Base-by-base conservation (phyloP, 768 basidiomycete species). In the Termitomyces eurrhizus region DNA sequence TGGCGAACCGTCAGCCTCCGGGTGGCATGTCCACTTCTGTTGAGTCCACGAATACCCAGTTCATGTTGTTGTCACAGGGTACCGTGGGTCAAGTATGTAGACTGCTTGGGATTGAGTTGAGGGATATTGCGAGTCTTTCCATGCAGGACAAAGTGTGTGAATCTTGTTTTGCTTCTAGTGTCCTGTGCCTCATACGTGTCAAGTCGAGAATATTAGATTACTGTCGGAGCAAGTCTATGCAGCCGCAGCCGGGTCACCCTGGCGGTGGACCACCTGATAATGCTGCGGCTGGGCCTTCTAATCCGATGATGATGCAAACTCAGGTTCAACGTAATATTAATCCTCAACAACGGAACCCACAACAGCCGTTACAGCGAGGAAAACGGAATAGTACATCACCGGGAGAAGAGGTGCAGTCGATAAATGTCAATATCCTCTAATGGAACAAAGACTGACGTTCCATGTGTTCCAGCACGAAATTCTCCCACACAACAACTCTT, bases 351-450 rank as follows among this genome's bases (percentile, higher is more conserved):
- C 63, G 61, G 54, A 69, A 70, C n/a, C 69, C 66, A 56, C 73
- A 69, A 58, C 72, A 64, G 54, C 65, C 63, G 16, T 69, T 62
- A 54, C 64, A 67, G 39, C 73, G 67, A 55, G 72, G 67, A 51
- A 73, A 86, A 65, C 78, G 86, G 63, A 84, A 74, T 63, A 87
- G 84, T 68, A 86, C 83, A 12, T 85, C 85, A 7, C 86, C 86
- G 7, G 80, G 78, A 39, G 86, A 86, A 71, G 86, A 86, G 67
- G 85, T 86, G 64, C 64, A 62, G 49, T 29, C 24, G 21, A 35
- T 65, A 18, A 45, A 8, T 49, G 54, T 29, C 29, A 29, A 3
- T 29, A 29, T 52, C 24, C 11, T 44, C 7, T 24, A 18, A 29
- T 21, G 8, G n/a, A 60, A 46, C 24, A 24, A 45, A 11, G 51